Evolutionary conservation across 208 protist genomes (phyloP).

Genomic region (Strigomonas culicis): DNA sequence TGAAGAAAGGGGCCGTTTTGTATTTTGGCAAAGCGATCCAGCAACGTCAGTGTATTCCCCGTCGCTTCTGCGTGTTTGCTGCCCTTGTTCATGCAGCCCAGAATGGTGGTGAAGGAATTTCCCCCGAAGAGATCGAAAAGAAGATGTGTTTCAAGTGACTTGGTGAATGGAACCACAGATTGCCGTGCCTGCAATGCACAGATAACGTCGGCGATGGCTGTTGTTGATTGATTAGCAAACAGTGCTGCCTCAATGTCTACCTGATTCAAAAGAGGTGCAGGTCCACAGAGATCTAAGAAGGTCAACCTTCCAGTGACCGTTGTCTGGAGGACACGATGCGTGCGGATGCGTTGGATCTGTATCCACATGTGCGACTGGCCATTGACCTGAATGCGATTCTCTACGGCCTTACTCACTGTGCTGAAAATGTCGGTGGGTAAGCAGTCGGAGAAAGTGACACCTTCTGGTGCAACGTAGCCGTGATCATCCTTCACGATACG

Average conservation of each 20-base stretch:
- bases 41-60: constrained; percentile 15
- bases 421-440: constrained; percentile 20
- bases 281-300: constrained; percentile 41
- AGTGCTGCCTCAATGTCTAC: constrained; percentile 41
- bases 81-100: constrained; percentile 22
- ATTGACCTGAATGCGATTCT: constrained; percentile 26
- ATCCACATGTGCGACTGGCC: constrained; percentile 47
- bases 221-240: constrained; percentile 38
- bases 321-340: constrained; percentile 28
- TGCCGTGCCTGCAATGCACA: constrained; percentile 12
- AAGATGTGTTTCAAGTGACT: constrained; percentile 27
- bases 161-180: constrained; percentile 25
- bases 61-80: constrained; percentile 22
- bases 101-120: constrained; percentile 37
- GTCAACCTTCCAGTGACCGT: constrained; percentile 33
- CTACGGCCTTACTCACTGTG: constrained; percentile 19
- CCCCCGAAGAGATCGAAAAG: constrained; percentile 51
- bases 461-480: constrained; percentile 25
- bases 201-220: constrained; percentile 20
- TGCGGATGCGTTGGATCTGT: constrained; percentile 41
- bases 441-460: constrained; percentile 29
- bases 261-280: constrained; percentile 23
- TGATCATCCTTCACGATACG: constrained; percentile 22
- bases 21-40: constrained; percentile 25
- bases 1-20: constrained; percentile 37